Evolutionary conservation across 225 moss, liverwort and hornwort species (phyloP), one percentile per base, ranked within the genome.

Genomic region (Physcomitrellopsis africana): DNA sequence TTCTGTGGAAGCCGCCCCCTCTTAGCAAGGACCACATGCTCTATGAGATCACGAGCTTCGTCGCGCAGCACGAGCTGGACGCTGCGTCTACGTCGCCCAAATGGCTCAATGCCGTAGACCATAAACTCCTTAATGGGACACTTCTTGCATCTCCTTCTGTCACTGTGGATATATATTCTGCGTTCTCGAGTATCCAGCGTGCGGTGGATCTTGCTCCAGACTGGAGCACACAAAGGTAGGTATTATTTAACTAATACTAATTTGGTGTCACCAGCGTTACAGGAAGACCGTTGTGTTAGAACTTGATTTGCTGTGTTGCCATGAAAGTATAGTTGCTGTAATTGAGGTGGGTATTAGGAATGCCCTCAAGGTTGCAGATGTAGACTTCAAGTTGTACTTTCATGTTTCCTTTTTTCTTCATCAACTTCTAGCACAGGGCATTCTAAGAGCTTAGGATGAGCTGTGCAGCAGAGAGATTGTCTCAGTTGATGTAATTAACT

Each of bases 1-100:
- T 79, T 17, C 49, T 87, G 10, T 87, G 87, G 87, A 79, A 81
- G 44, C 87, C 87, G 10, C 87, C 87, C 29, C 77, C 87, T 29
- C 67, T 78, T 0, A 84, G 61, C 59, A 84, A 70, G 57, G 63
- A 84, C 23, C 64, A 72, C 51, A 87, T 84, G 87, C 84, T 87
- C 1, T 37, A 66, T 1, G 67, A 73, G 16, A 76, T 70, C 11
- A 73, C 84, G 0, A 63, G 45, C 58, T 78, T 72, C 46, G 48
- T 41, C 0, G 49, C 7, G 41, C 72, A 60, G 5, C 61, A 71
- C 18, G 72, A 71, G 67, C 24, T 65, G 14, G 63, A 73, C 59
- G 29, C 69, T 12, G 26, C 29, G 11, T 42, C 60, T 26, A 26
- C 59, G 23, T n/a, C 61, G 61, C 86, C 83, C 9, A 53, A 85